phyloP scores from a whole-genome alignment of 2,329 filamentous ascomycete species.

The Fusarium sp. region DNA sequence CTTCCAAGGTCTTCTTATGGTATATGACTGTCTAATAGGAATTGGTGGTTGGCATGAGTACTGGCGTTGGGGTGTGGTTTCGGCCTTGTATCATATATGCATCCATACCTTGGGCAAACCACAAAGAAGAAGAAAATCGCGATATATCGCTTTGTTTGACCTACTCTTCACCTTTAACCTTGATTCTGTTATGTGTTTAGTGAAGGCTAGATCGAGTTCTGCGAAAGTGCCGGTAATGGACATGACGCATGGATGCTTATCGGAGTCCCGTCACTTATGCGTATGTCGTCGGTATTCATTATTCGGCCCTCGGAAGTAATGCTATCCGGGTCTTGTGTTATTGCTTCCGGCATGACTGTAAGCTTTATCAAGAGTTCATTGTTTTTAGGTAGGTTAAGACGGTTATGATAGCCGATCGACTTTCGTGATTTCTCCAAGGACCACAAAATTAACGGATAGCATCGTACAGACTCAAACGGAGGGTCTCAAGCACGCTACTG shows the following conservation, averaged over 20 bases:
- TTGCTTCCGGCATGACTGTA: background rate
- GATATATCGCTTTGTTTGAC: background rate
- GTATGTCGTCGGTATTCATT: no score
- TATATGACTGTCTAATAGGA: background rate
- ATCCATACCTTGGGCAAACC: slow-evolving; percentile 9
- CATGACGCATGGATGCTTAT: no score
- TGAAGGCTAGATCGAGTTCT: background rate
- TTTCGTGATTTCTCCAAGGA: no score
- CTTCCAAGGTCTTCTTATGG: no score
- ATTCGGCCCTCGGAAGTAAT: background rate
- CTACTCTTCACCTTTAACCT: background rate
- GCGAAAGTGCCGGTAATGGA: background rate
- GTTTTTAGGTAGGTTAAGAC: background rate
- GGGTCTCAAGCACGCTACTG: no score
- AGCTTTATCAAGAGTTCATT: background rate
- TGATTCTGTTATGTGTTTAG: background rate
- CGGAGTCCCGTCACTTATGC: no score
- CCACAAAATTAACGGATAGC: no score
- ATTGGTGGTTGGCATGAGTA: slow-evolving; percentile 7
- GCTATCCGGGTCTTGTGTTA: background rate
- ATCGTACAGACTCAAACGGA: no score
- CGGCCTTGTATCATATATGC: slow-evolving; percentile 18
- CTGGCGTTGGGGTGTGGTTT: slow-evolving; percentile 9
- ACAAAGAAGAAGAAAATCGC: background rate
- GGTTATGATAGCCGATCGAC: slow-evolving; percentile 2